Conservation (phyloP, 306 rosid species). For the Cicer pinnatifidum region DNA sequence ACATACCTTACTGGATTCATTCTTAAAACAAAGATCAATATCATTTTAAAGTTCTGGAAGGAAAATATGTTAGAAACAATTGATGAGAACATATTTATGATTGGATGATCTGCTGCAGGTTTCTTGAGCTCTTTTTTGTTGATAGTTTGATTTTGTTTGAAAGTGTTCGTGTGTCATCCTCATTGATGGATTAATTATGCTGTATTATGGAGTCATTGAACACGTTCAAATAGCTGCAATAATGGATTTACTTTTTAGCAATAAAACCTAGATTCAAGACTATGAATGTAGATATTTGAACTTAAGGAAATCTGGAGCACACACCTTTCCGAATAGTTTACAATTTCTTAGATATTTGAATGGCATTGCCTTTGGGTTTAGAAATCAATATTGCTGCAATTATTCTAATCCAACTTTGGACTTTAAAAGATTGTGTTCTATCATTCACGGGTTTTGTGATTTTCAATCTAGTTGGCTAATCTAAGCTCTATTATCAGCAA, state of each 20-base stretch:
- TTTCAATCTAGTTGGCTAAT: conserved; percentile 6
- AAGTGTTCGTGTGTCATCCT: conserved; percentile 16
- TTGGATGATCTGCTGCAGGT: conserved; percentile 25
- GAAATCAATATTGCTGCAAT: conserved; percentile 19
- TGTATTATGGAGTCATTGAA: conserved; percentile 11
- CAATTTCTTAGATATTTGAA: conserved; percentile 18
- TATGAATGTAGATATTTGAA: neutral
- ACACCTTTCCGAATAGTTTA: neutral
- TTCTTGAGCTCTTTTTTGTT: conserved; percentile 33
- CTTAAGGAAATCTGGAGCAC: conserved; percentile 23
- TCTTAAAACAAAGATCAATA: neutral
- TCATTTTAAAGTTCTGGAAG: conserved; percentile 13
- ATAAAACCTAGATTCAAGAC: conserved; percentile 15
- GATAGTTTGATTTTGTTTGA: conserved; percentile 32
- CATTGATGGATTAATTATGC: conserved; percentile 13
- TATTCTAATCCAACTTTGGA: conserved; percentile 29
- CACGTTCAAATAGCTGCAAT: neutral
- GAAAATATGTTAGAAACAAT: neutral
- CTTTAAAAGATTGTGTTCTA: conserved; percentile 9
- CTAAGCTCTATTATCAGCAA: conserved; percentile 20
- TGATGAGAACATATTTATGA: conserved; percentile 27
- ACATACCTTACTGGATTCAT: neutral
- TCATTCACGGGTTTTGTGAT: conserved; percentile 16
- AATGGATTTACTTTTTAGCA: conserved; percentile 8
- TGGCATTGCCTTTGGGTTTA: conserved; percentile 13